A percentile compares a stretch with the other conserved stretches of the same genome.
Conservation (phyloP, 176 grass and related monocot genomes). For the Carex littledalei region DNA sequence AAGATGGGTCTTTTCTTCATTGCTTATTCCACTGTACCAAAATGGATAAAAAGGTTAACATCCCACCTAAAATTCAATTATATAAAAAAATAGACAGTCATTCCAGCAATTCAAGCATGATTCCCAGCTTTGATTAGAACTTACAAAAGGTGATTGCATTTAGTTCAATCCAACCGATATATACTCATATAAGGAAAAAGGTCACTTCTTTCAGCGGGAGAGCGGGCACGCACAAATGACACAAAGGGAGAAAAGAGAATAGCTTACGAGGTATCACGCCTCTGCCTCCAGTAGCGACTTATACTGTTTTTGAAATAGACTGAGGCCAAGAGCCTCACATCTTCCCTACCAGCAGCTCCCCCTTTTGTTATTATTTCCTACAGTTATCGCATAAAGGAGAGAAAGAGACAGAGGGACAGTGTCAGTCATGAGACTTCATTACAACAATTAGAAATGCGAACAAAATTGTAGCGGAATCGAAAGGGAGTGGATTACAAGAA, state of each 20-base stretch:
- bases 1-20: constrained; percentile 91
- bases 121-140: not conserved
- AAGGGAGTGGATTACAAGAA: constrained; percentile 55
- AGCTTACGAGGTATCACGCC: constrained; percentile 72
- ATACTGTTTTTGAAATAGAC: constrained; percentile 99
- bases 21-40: constrained; percentile 79
- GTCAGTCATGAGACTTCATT: not conserved
- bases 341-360: constrained; percentile 67
- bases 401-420: not conserved
- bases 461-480: not conserved
- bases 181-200: not conserved
- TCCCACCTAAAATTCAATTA: not conserved
- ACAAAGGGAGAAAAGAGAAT: not conserved
- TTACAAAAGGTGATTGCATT: not conserved
- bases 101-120: not conserved
- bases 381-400: constrained; percentile 9
- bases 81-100: not conserved
- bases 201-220: not conserved
- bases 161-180: not conserved
- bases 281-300: constrained; percentile 80
- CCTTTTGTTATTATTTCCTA: constrained; percentile 92
- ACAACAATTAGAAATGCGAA: not conserved
- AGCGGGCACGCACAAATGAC: not conserved
- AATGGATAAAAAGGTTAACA: not conserved
- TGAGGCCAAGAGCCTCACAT: constrained; percentile 77